Percentiles rank a stretch among this genome's conserved stretches.
Conservation (phyloP, 2,329 filamentous ascomycete genomes). For the Trichophyton mentagrophytes region DNA sequence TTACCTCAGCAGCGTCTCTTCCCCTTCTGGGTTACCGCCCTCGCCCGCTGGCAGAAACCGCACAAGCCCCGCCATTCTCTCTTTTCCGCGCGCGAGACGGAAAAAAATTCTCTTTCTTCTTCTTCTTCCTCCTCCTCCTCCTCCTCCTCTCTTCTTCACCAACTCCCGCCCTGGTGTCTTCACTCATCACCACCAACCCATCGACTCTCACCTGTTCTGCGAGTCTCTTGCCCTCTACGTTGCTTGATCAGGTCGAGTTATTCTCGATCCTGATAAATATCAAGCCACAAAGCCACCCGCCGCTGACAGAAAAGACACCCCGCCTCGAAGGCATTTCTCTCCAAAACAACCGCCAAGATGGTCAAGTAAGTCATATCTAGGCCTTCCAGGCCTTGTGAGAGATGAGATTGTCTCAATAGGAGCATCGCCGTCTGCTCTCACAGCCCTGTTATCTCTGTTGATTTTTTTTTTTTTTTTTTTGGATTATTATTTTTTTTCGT, state of each 20-base stretch:
- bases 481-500: background rate
- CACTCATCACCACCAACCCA: slow-evolving; percentile 11
- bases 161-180: slow-evolving; percentile 3
- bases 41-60: slow-evolving; percentile 7
- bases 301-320: slow-evolving; percentile 19
- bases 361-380: slow-evolving; percentile 71
- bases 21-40: slow-evolving; percentile 4
- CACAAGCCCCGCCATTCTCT: slow-evolving; percentile 18
- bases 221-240: background rate
- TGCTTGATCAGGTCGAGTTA: slow-evolving; percentile 29
- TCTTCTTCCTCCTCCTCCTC: slow-evolving; percentile 17
- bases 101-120: slow-evolving; percentile 16
- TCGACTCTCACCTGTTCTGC: background rate
- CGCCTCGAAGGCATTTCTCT: slow-evolving; percentile 28
- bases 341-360: slow-evolving; percentile 73
- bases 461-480: background rate
- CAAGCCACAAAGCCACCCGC: slow-evolving; percentile 1
- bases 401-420: background rate
- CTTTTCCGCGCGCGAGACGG: background rate
- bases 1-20: slow-evolving; percentile 5
- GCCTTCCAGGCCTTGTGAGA: background rate
- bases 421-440: background rate
- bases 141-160: slow-evolving; percentile 18
- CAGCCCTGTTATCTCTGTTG: background rate
- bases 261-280: slow-evolving; percentile 31